phyloP scores from a whole-genome alignment of 768 basidiomycete genomes.

The Auricularia sp. region DNA sequence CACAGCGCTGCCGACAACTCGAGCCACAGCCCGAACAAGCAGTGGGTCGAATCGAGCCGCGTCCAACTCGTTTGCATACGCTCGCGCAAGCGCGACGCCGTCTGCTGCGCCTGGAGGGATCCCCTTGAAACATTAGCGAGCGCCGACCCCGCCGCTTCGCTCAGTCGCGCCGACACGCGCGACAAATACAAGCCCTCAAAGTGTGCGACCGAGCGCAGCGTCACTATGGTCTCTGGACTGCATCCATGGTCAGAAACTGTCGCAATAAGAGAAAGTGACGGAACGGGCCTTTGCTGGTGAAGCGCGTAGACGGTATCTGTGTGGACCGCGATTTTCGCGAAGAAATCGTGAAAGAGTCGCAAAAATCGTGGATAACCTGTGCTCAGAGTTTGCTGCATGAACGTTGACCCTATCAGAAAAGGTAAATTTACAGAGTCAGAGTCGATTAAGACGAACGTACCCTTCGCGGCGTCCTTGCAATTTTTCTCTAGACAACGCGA shows the following conservation, averaged over 20 bases:
- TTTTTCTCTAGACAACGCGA: constrained; percentile 74
- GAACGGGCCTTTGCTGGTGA: constrained; percentile 66
- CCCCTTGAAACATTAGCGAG: constrained; percentile 58
- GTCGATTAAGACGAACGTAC: constrained; percentile 28
- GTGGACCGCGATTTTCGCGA: constrained; percentile 88
- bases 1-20: constrained; percentile 55
- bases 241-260: not conserved
- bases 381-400: constrained; percentile 83
- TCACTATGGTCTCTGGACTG: constrained; percentile 86
- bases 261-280: not conserved
- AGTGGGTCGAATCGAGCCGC: constrained; percentile 89
- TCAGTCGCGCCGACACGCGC: constrained; percentile 72
- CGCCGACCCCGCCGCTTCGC: constrained; percentile 69
- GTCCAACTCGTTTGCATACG: constrained; percentile 84
- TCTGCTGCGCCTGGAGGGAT: constrained; percentile 66
- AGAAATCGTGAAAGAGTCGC: constrained; percentile 93
- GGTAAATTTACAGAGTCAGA: too few relatives aligned
- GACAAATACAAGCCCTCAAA: constrained; percentile 88
- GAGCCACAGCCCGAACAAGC: constrained; percentile 69
- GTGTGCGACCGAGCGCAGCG: constrained; percentile 70
- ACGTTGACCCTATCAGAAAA: constrained; percentile 56
- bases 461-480: constrained; percentile 68
- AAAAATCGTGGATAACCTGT: constrained; percentile 80
- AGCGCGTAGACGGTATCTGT: constrained; percentile 89
- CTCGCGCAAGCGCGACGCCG: constrained; percentile 65